These are phyloP conservation scores for Amoebophrya sp. DNA, from an alignment of 169 alveolate species.

Conservation along the genomic window DNA sequence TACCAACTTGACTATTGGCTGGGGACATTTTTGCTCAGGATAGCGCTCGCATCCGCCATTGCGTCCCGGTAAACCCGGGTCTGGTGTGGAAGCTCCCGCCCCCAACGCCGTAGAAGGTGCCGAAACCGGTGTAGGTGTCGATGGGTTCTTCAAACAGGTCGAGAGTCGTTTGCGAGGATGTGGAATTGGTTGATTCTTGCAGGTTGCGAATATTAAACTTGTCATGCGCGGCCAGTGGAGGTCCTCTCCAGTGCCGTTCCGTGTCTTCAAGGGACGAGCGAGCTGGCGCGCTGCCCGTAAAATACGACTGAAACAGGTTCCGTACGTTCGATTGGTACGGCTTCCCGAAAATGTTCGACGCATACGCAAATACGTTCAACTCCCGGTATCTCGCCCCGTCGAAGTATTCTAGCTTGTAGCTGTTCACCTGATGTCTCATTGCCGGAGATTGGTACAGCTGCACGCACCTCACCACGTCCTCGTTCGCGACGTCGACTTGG, in stretches of 20 bases:
- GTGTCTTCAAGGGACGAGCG: no score
- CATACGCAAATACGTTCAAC: neutral
- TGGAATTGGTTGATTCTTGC: no score
- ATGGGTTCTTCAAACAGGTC: neutral
- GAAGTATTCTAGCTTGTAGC: neutral
- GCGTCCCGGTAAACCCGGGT: neutral
- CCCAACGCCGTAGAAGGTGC: neutral
- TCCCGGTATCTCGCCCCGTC: neutral
- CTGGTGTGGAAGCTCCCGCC: neutral
- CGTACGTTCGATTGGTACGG: neutral
- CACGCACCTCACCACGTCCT: neutral
- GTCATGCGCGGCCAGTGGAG: no score
- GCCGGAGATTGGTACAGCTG: neutral
- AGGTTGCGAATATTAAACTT: no score
- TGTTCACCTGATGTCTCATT: neutral
- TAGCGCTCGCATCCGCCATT: neutral
- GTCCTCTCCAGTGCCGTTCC: no score
- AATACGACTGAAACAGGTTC: neutral
- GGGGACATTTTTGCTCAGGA: no score
- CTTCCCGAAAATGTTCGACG: neutral
- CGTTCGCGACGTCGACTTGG: neutral
- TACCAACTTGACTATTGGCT: no score
- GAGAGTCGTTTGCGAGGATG: no score
- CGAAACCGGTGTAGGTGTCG: neutral
- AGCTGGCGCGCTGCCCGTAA: no score